Evolutionary conservation across 768 basidiomycete genomes (phyloP), one percentile per base, ranked within the genome.

Genomic region (Rhodotorula babjevae): DNA sequence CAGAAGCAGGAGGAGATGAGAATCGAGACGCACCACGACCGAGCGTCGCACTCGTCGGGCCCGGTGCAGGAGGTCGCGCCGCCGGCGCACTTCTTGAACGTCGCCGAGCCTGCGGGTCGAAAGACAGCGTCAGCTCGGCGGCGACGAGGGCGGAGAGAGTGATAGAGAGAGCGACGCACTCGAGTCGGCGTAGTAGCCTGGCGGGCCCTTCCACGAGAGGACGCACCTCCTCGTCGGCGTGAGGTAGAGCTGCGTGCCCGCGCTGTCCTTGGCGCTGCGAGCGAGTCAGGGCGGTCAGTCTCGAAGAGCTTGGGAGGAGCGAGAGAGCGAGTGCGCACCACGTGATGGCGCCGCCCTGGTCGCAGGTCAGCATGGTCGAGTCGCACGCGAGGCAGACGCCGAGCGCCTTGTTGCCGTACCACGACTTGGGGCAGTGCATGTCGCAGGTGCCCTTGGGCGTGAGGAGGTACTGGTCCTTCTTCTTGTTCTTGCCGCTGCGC

Each of bases 321-420:
- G 9, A 27, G 36, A 36, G 9, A 36, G 14, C 5, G 40, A 6
- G 23, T 3, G n/a, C 59, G 21, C 14, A 61, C 59, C 59, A 61
- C 1, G 44, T 19, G 14, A 11, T 29, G 5, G 60, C 60, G 16
- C 60, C 60, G n/a, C 31, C n/a, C 8, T 16, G 29, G 44, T 44
- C 29, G 60, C 60, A 61, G 15, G 44, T 47, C 6, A 27, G 6
- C 3, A 2, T n/a, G 8, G n/a, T 61, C 60, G 44, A 46, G 46
- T 61, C 60, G 60, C 60, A 61, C n/a, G 15, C 12, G n/a, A 61
- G 14, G 60, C 60, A 61, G n/a, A 25, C 27, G n/a, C 27, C 42
- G n/a, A n/a, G 4, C 44, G 25, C 15, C 18, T 46, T 31, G 60
- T 46, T 19, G 27, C 27, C 60, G 46, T 61, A 61, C 27, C 14